These are phyloP conservation scores for Yarrowia osloensis DNA, from an alignment of 805 yeast genomes.

Conservation along the genomic window DNA sequence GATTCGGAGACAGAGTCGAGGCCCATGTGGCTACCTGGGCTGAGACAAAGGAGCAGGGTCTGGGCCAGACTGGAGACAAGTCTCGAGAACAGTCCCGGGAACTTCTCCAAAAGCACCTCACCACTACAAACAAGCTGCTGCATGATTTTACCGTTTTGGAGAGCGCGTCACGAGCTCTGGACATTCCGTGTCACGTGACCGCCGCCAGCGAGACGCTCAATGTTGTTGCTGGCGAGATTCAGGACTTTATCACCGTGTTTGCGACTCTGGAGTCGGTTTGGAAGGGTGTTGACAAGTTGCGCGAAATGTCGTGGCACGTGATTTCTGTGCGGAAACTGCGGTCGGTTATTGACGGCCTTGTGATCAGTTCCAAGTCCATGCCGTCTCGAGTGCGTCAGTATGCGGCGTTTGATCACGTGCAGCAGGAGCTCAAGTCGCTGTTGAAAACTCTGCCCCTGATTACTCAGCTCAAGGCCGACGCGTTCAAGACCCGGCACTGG, in stretches of 20 bases:
- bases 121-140: constrained; percentile 38
- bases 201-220: constrained; percentile 36
- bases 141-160: constrained; percentile 14
- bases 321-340: constrained; percentile 51
- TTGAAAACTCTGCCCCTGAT: constrained; percentile 47
- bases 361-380: constrained; percentile 51
- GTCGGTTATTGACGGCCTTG: constrained; percentile 53
- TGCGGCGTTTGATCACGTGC: constrained; percentile 65
- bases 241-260: constrained; percentile 66
- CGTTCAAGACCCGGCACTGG: constrained; percentile 72
- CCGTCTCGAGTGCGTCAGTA: constrained; percentile 66
- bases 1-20: constrained; percentile 43
- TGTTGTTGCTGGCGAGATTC: constrained; percentile 49
- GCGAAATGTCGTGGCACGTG: constrained; percentile 52
- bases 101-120: constrained; percentile 50
- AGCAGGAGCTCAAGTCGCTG: constrained; percentile 47
- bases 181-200: constrained; percentile 39
- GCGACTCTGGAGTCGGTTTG: constrained; percentile 55
- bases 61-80: constrained; percentile 43
- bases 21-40: constrained; percentile 52
- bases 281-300: constrained; percentile 49
- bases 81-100: constrained; percentile 47
- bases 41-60: constrained; percentile 9
- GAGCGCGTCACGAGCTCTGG: constrained; percentile 3
- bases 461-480: constrained; percentile 54